Base-by-base conservation (phyloP, 1,139 yeast genomes). In the Sugiyamaella paludigena region DNA sequence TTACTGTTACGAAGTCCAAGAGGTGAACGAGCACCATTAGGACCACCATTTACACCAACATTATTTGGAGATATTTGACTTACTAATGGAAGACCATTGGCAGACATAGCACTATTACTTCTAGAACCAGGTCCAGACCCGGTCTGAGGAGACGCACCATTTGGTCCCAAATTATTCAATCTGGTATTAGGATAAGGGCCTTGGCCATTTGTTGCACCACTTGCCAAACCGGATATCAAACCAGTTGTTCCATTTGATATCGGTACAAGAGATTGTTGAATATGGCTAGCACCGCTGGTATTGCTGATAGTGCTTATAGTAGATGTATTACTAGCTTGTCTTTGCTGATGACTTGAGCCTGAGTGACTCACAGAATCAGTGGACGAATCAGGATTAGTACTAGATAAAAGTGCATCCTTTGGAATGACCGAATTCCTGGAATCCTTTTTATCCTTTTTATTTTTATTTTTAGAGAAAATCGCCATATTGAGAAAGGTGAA, bases 361-460 rank as follows among this genome's bases (percentile, higher is more conserved):
- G n/a, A n/a, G n/a, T n/a, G n/a, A n/a, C n/a, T n/a, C n/a, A n/a
- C 6, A 15, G 37, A 13, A 11, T 33, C 37, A 10, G 40, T 13
- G 6, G 57, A 36, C 10, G 54, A 44, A 13, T 57, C 19, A 24
- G 41, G 30, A 1, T 51, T 40, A 19, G 41, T 38, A 27, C 44
- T 44, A 16, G 43, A 37, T 19, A 40, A 10, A 19, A 19, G 24
- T 15, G 51, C 40, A 29, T 43, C 45, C 32, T 47, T 48, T 1
- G 52, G 56, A 35, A 53, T 47, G 13, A 54, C 55, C 31, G 63
- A 60, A 51, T 55, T 54, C 16, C 62, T 52, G 16, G 61, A 37
- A 43, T 58, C 63, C 52, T 60, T 60, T 45, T 60, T 60, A 40
- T 53, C 57, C 46, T 59, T 58, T 37, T 58, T 57, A 51, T 59